Evolutionary conservation across 139 green algal genomes (phyloP).

Genomic region (Marvania coccoides): DNA sequence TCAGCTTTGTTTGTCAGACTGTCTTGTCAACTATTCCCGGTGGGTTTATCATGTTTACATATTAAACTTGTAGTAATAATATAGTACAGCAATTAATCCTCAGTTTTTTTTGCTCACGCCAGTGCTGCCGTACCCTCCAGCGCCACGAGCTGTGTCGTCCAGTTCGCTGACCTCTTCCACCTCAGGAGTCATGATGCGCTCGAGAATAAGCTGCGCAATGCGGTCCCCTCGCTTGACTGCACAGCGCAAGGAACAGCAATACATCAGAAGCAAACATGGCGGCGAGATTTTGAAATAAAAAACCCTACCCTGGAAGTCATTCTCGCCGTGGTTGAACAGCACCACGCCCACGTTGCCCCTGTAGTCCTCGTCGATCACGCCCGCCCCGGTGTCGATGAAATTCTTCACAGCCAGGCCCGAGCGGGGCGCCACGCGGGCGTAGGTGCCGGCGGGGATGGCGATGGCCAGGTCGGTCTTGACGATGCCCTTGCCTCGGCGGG

Average conservation of each 20-base stretch:
- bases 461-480: conserved; percentile 88
- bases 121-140: conserved; percentile 91
- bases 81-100: background rate
- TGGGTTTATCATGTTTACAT: background rate
- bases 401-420: conserved; percentile 94
- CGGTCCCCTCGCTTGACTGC: conserved; percentile 82
- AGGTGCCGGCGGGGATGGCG: conserved; percentile 81
- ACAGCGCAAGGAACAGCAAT: background rate
- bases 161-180: conserved; percentile 89
- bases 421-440: conserved; percentile 88
- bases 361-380: conserved; percentile 98
- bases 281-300: background rate
- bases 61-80: background rate
- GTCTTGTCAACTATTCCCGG: too few relatives aligned
- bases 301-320: conserved; percentile 67
- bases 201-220: conserved; percentile 93
- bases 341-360: conserved; percentile 87
- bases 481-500: conserved; percentile 73
- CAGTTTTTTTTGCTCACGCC: conserved; percentile 42
- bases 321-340: conserved; percentile 93
- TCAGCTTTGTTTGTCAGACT: too few relatives aligned
- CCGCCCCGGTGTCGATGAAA: conserved; percentile 93
- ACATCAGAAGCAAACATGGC: background rate
- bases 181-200: conserved; percentile 88
- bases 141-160: conserved; percentile 78